These are phyloP conservation scores for Gloeostereum incarnatum DNA, from an alignment of 768 basidiomycete species.

Conservation along the genomic window DNA sequence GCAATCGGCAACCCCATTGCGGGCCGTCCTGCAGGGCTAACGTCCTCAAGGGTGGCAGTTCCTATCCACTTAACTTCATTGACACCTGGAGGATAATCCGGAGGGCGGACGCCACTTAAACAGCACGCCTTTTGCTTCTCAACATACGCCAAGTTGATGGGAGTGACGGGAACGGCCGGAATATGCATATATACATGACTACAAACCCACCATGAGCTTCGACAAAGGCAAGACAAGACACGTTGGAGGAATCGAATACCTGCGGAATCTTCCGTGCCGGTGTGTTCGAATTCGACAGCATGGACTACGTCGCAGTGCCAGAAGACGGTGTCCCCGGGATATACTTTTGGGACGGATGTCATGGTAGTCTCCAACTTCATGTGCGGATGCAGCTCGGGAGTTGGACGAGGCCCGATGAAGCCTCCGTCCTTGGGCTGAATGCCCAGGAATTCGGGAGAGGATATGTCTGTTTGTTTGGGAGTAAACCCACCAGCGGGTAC, in stretches of 20 bases:
- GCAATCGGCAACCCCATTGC: slow-evolving; percentile 9
- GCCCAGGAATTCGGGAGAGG: slow-evolving; percentile 42
- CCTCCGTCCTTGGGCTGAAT: slow-evolving; percentile 29
- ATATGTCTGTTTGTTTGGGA: slow-evolving; percentile 27
- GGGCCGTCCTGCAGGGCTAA: slow-evolving; percentile 1
- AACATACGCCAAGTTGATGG: slow-evolving; percentile 37
- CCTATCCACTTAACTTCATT: slow-evolving; percentile 10
- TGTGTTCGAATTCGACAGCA: slow-evolving; percentile 26
- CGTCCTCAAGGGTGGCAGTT: slow-evolving; percentile 5
- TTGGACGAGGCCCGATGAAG: slow-evolving; percentile 37
- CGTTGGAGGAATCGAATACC: no score
- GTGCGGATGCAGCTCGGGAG: slow-evolving; percentile 27
- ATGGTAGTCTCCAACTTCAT: slow-evolving; percentile 45
- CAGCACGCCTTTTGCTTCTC: slow-evolving; percentile 39
- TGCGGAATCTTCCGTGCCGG: slow-evolving; percentile 34
- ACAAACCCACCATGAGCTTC: background rate
- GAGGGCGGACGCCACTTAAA: slow-evolving; percentile 37
- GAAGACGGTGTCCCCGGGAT: slow-evolving; percentile 60
- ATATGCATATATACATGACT: slow-evolving; percentile 48
- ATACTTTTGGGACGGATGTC: slow-evolving; percentile 51
- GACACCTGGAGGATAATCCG: slow-evolving; percentile 36
- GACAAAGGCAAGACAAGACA: slow-evolving; percentile 1
- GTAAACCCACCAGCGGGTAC: no score
- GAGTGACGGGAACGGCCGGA: slow-evolving; percentile 40
- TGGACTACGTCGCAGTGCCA: slow-evolving; percentile 44